A percentile compares a stretch with the other conserved stretches of the same genome.
phyloP scores from a whole-genome alignment of 352 stramenopile genomes.

The Lagenidium giganteum region DNA sequence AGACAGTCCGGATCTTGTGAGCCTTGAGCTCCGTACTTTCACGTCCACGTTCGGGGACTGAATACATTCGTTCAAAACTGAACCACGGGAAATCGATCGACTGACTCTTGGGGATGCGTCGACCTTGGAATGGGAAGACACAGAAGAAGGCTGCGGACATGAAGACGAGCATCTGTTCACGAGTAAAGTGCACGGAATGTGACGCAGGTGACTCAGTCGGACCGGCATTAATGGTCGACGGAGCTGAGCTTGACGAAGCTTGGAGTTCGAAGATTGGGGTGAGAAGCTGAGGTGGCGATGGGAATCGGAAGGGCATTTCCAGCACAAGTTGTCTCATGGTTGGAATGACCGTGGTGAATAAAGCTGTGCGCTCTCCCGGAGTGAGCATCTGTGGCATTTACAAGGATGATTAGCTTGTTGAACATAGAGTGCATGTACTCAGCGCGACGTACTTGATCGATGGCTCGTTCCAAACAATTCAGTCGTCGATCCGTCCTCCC shows the following conservation, averaged over 20 bases:
- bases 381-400: constrained; percentile 31
- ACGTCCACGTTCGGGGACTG: constrained; percentile 11
- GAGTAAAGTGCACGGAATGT: constrained; percentile 3
- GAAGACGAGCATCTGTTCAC: constrained; percentile 32
- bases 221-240: not conserved
- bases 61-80: constrained; percentile 36
- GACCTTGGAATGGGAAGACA: constrained; percentile 46
- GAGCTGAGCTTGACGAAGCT: too few relatives aligned
- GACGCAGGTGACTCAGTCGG: not conserved
- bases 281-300: constrained; percentile 26
- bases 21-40: constrained; percentile 33
- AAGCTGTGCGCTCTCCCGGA: constrained; percentile 14
- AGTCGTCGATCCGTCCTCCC: constrained; percentile 1
- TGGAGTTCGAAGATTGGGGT: constrained; percentile 16
- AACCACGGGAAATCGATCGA: constrained; percentile 58
- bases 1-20: constrained; percentile 63
- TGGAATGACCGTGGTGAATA: constrained; percentile 45
- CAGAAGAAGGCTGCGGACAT: constrained; percentile 58
- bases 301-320: constrained; percentile 44
- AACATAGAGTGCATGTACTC: not conserved
- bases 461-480: constrained; percentile 9
- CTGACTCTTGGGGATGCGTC: constrained; percentile 1
- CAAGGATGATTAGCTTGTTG: not conserved
- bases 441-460: constrained; percentile 10
- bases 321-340: constrained; percentile 44